A percentile compares a stretch with the other conserved stretches of the same genome.
Evolutionary conservation across 1,284 basidiomycete genomes (phyloP).

Genomic region (Marasmius sp.): DNA sequence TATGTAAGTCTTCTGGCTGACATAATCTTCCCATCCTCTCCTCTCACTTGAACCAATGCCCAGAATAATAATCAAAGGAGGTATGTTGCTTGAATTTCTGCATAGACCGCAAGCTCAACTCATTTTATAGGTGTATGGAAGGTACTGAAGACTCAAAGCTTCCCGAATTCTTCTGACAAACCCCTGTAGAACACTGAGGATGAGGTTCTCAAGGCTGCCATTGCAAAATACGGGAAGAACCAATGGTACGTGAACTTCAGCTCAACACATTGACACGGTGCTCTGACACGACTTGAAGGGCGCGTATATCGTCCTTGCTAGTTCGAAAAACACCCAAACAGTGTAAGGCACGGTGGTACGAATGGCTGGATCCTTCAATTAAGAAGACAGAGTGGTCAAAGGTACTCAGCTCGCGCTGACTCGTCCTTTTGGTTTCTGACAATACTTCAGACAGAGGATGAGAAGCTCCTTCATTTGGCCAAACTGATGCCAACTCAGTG

Average conservation of each 20-base stretch:
- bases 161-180: conserved; percentile 10
- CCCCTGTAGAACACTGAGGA: conserved; percentile 86
- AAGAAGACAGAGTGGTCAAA: conserved; percentile 99
- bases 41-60: conserved; percentile 50
- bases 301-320: conserved; percentile 95
- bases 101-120: conserved; percentile 5
- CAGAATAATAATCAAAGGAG: conserved; percentile 94
- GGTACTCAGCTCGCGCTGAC: conserved; percentile 41
- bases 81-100: conserved; percentile 37
- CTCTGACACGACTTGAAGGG: conserved; percentile 52
- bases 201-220: conserved; percentile 95
- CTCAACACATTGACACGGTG: not conserved
- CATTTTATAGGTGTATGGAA: conserved; percentile 64
- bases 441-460: conserved; percentile 81
- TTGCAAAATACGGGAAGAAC: conserved; percentile 97
- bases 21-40: not conserved
- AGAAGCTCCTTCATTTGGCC: conserved; percentile 96
- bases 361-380: conserved; percentile 99
- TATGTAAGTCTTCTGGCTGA: not conserved
- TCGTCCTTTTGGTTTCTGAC: conserved; percentile 5
- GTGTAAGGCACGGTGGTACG: conserved; percentile 99
- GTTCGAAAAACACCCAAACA: conserved; percentile 99
- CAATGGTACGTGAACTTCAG: conserved; percentile 64
- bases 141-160: conserved; percentile 33
- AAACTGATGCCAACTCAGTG: conserved; percentile 99